Base-by-base conservation (phyloP, 345 rosid genomes). In the Nasturtium officinale region DNA sequence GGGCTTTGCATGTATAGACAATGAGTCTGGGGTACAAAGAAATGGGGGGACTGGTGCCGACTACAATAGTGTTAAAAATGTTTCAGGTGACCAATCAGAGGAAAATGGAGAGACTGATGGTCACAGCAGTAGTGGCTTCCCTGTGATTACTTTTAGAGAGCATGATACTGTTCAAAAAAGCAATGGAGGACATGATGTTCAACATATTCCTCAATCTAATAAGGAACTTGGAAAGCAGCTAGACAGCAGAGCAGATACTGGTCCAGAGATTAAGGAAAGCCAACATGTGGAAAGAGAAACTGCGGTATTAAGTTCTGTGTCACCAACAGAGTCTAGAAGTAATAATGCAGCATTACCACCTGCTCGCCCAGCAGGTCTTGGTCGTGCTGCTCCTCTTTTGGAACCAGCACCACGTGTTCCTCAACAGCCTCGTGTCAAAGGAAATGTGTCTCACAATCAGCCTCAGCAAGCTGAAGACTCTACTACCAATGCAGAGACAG, bases 351-450 rank as follows among this genome's bases (percentile, higher is more conserved):
- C 42, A 0, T n/a, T 16, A 63, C 74, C 72, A 12, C 77, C 88
- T 74, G 81, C 84, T 79, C 89, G 82, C 63, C 99, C 99, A 32
- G 96, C 92, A 67, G 97, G 97, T 56, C 97, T 95, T 71, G 96
- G 97, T 42, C 87, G 86, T 50, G 96, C 85, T 73, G 96, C 93
- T 42, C 90, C 96, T 0, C 82, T 89, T 46, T 75, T 87, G 80
- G 89, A 90, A 63, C 93, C 96, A 58, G 84, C 89, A 45, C 83
- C 86, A 71, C 83, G 97, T 52, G 83, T 75, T 47, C 81, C 80
- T 72, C 92, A 83, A 77, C 97, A 82, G 62, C 77, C 86, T 50
- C 96, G 90, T 79, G 92, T 78, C 58, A 91, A 91, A 77, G 96
- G 96, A 40, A 71, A 84, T 65, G 77, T 58, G 32, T 85, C 93